A percentile compares a stretch with the other conserved stretches of the same genome.
Conservation (phyloP, 1,284 basidiomycete genomes). For the Apiotrichum sp. region DNA sequence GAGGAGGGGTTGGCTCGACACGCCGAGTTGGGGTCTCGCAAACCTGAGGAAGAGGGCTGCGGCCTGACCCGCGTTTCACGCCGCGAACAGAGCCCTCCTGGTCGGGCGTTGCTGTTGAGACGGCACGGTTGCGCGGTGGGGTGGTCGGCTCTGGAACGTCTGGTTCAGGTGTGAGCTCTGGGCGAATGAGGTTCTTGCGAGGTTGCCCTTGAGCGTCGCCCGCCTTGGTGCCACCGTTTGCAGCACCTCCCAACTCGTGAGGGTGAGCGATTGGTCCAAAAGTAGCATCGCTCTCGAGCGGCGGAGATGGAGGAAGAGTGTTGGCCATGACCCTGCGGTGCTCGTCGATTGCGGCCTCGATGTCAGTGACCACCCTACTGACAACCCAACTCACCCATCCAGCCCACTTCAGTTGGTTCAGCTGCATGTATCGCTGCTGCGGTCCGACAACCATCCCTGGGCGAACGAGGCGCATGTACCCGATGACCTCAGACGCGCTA, state of each 20-base stretch:
- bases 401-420: conserved; percentile 88
- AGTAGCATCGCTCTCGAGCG: conserved; percentile 17
- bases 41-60: conserved; percentile 7
- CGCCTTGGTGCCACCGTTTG: conserved; percentile 11
- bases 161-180: neutral
- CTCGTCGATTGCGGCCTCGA: conserved; percentile 45
- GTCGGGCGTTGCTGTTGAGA: neutral
- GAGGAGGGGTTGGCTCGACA: neutral
- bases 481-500: conserved; percentile 94
- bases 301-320: conserved; percentile 41
- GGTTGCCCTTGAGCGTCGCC: conserved; percentile 40
- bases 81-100: conserved; percentile 10
- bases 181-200: conserved; percentile 22
- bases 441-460: conserved; percentile 84
- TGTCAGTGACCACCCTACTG: conserved; percentile 23
- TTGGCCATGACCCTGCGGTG: conserved; percentile 53
- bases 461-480: conserved; percentile 94
- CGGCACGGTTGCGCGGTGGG: too few species aligned
- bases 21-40: neutral
- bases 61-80: conserved; percentile 21
- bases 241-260: neutral
- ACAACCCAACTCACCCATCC: conserved; percentile 78
- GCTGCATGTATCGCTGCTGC: conserved; percentile 84
- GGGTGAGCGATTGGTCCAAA: neutral
- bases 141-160: too few species aligned